phyloP scores from a whole-genome alignment of 352 stramenopile genomes.

The Phytophthora constricta region DNA sequence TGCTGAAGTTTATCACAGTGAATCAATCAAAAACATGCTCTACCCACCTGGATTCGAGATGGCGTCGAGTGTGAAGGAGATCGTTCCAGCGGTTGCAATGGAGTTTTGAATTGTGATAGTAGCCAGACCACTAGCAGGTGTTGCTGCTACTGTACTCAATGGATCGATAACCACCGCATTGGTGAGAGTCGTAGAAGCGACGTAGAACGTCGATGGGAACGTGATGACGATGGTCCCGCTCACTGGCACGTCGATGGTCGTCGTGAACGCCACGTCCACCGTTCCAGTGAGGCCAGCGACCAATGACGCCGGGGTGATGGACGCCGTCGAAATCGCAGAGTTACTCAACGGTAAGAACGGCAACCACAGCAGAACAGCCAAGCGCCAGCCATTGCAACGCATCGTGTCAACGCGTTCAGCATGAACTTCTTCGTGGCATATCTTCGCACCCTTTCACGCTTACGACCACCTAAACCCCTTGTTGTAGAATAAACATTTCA shows the following conservation, averaged over 20 bases:
- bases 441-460: conserved; percentile 21
- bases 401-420: conserved; percentile 1
- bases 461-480: not conserved
- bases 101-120: conserved; percentile 46
- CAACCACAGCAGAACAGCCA: conserved; percentile 18
- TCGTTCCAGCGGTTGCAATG: conserved; percentile 21
- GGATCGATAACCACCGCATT: conserved; percentile 34
- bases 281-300: conserved; percentile 42
- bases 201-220: conserved; percentile 61
- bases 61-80: conserved; percentile 58
- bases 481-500: not conserved
- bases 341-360: conserved; percentile 4
- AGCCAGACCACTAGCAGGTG: conserved; percentile 31
- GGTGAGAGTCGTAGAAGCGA: conserved; percentile 33
- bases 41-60: conserved; percentile 66
- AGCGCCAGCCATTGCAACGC: not conserved
- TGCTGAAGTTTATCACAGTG: too few species aligned
- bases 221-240: conserved; percentile 54
- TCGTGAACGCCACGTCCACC: conserved; percentile 49
- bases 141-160: conserved; percentile 33
- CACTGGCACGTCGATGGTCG: conserved; percentile 34
- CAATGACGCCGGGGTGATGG: conserved; percentile 32
- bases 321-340: conserved; percentile 42
- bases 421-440: conserved; percentile 11
- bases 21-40: too few species aligned